Evolutionary conservation across 139 green algal genomes (phyloP).

Genomic region (Micromonas pusilla): DNA sequence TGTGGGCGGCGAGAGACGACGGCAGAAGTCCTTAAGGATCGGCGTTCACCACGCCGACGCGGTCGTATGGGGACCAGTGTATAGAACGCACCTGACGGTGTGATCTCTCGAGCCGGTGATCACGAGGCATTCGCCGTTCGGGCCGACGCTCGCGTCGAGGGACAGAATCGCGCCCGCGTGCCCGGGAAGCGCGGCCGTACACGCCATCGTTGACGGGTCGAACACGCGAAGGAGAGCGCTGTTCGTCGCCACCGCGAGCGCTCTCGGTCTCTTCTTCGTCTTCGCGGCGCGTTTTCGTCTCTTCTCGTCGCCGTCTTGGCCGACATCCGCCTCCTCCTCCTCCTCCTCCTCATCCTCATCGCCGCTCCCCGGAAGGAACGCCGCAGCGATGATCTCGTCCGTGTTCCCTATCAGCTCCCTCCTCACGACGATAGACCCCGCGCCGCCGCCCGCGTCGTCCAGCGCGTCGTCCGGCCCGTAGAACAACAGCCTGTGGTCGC

Average conservation of each 20-base stretch:
- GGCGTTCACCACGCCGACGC: no score
- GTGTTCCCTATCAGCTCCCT: conserved; percentile 85
- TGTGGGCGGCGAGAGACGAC: no score
- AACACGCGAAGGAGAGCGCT: conserved; percentile 64
- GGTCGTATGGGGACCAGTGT: no score
- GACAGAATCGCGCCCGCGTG: conserved; percentile 60
- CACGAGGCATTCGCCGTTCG: conserved; percentile 13
- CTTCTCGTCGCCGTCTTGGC: background rate
- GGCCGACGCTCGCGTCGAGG: conserved; percentile 38
- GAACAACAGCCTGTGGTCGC: conserved; percentile 70
- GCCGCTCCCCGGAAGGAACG: conserved; percentile 41
- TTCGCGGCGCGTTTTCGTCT: background rate
- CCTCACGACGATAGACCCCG: conserved; percentile 29
- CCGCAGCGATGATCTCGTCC: conserved; percentile 84
- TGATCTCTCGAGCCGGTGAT: conserved; percentile 80
- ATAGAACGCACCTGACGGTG: no score
- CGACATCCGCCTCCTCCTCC: background rate
- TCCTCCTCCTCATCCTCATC: background rate
- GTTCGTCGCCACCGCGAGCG: conserved; percentile 27
- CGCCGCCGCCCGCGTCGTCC: background rate
- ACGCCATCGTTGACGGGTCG: conserved; percentile 40
- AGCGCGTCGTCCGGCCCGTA: conserved; percentile 28
- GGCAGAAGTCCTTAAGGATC: no score
- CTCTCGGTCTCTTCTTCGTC: background rate
- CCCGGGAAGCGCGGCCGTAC: conserved; percentile 31